These are phyloP conservation scores for Wallacemonas sp. DNA, from an alignment of 208 protist species.

Conservation along the genomic window DNA sequence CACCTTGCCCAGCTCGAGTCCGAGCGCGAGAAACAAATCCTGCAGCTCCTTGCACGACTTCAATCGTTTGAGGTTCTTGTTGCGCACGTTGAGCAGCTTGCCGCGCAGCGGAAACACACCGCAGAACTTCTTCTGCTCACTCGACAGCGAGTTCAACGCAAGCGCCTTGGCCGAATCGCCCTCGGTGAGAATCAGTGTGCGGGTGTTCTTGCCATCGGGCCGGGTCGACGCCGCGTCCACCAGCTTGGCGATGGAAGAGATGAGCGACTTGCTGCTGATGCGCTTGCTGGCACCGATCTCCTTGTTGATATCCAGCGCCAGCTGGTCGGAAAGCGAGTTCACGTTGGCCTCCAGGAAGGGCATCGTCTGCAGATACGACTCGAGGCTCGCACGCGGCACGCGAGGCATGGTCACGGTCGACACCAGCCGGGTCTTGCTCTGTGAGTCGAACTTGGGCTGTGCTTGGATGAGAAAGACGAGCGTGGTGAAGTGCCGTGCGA, in stretches of 20 bases:
- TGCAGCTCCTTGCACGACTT: conserved; percentile 93
- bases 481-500: conserved; percentile 96
- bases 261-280: conserved; percentile 70
- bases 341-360: conserved; percentile 81
- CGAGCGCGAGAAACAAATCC: conserved; percentile 85
- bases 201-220: conserved; percentile 73
- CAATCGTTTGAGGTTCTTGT: conserved; percentile 91
- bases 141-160: conserved; percentile 95
- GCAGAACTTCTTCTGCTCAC: conserved; percentile 95
- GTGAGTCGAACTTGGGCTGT: conserved; percentile 99
- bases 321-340: conserved; percentile 62
- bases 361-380: conserved; percentile 79
- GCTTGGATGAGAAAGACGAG: conserved; percentile 98
- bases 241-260: conserved; percentile 97
- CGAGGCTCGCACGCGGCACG: conserved; percentile 87
- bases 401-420: conserved; percentile 79
- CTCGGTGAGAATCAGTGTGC: conserved; percentile 98
- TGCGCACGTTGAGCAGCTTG: conserved; percentile 98
- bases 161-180: conserved; percentile 98
- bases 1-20: conserved; percentile 74
- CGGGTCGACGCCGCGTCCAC: conserved; percentile 89
- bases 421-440: conserved; percentile 99
- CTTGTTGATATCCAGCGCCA: conserved; percentile 77
- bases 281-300: conserved; percentile 73
- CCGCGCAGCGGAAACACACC: conserved; percentile 98